phyloP scores from a whole-genome alignment of 768 basidiomycete species.

The Naganishia kalamii region DNA sequence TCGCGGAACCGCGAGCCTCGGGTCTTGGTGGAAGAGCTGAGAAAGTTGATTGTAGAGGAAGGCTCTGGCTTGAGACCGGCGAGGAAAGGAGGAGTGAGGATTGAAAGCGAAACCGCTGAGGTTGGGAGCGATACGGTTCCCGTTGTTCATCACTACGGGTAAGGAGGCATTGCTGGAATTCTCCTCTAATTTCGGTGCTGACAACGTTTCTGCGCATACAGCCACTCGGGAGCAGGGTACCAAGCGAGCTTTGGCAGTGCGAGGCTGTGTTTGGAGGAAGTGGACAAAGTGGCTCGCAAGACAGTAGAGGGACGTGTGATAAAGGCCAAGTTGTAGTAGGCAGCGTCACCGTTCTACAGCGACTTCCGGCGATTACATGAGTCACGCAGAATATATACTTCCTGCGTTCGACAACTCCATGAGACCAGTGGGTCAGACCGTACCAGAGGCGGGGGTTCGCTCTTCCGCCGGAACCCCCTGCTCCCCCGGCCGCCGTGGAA shows the following conservation, averaged over 20 bases:
- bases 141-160: conserved; percentile 46
- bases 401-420: too few relatives aligned
- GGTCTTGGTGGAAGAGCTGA: conserved; percentile 4
- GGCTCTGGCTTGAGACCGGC: conserved; percentile 43
- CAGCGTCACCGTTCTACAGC: too few relatives aligned
- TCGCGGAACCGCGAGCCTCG: not conserved
- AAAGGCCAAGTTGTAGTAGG: not conserved
- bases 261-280: conserved; percentile 15
- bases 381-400: too few relatives aligned
- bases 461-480: not conserved
- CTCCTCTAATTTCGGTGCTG: not conserved
- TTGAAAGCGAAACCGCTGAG: conserved; percentile 14
- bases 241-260: conserved; percentile 19
- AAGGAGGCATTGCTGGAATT: not conserved
- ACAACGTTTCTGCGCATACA: not conserved
- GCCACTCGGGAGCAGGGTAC: conserved; percentile 15
- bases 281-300: not conserved
- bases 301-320: too few relatives aligned
- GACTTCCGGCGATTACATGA: too few relatives aligned
- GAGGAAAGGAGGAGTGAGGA: conserved; percentile 33
- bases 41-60: conserved; percentile 20
- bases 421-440: too few relatives aligned
- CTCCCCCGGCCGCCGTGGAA: not conserved
- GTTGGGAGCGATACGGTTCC: conserved; percentile 5
- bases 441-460: not conserved